Evolutionary conservation across 768 basidiomycete genomes (phyloP).

Genomic region (Strobilomyces dryophilus): DNA sequence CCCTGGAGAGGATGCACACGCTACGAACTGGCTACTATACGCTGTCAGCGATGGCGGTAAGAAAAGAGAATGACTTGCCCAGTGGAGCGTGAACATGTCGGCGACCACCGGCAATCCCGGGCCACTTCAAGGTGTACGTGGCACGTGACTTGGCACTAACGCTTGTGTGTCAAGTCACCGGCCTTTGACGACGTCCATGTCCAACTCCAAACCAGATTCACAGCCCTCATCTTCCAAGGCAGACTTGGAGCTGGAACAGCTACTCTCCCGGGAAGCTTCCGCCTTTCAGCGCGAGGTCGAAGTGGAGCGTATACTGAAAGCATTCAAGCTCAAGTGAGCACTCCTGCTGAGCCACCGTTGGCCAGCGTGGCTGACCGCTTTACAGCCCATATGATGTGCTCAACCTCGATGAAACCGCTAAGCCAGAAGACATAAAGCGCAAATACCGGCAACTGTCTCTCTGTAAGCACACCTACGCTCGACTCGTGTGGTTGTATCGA

Average conservation of each 20-base stretch:
- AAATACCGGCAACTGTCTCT: slow-evolving; percentile 82
- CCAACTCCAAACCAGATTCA: slow-evolving; percentile 14
- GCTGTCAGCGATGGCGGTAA: not conserved
- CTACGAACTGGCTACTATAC: not conserved
- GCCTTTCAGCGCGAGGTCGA: slow-evolving; percentile 86
- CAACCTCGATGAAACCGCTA: slow-evolving; percentile 66
- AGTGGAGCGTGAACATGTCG: slow-evolving; percentile 1
- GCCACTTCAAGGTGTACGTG: not conserved
- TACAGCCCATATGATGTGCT: slow-evolving; percentile 92
- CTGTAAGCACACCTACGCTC: slow-evolving; percentile 46
- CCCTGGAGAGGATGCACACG: not conserved
- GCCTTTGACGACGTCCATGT: not conserved
- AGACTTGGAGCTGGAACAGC: slow-evolving; percentile 70
- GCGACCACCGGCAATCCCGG: not conserved
- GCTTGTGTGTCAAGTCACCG: not conserved
- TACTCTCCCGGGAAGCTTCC: slow-evolving; percentile 75
- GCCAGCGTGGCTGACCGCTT: not conserved
- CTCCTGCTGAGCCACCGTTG: not conserved
- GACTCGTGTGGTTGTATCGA: not conserved
- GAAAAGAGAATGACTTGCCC: not conserved
- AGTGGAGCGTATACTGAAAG: slow-evolving; percentile 86
- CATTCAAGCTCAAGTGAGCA: slow-evolving; percentile 93
- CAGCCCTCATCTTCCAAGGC: slow-evolving; percentile 12
- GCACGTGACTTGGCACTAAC: slow-evolving; percentile 16
- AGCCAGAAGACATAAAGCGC: slow-evolving; percentile 84